phyloP scores from a whole-genome alignment of 495 filamentous ascomycete species.

The Daldinia loculata region DNA sequence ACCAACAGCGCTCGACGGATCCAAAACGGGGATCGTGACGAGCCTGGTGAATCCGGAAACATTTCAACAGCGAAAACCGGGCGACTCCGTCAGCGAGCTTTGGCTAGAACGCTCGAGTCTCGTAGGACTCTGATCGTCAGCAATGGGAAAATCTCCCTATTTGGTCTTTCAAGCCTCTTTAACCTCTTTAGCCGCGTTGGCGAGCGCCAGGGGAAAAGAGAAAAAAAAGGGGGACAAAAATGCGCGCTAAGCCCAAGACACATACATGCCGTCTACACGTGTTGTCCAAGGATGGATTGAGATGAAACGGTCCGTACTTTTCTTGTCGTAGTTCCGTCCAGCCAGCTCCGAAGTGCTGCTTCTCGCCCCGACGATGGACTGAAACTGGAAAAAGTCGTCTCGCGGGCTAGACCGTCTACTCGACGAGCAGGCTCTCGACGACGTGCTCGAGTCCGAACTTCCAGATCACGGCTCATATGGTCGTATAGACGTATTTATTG shows the following conservation, averaged over 20 bases:
- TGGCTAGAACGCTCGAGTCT: constrained; percentile 23
- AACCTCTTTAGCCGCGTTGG: constrained; percentile 48
- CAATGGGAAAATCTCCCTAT: constrained; percentile 20
- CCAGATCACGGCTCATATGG: background rate
- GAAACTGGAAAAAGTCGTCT: background rate
- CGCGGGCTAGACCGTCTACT: constrained; percentile 22
- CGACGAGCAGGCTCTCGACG: constrained; percentile 14
- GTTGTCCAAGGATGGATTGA: constrained; percentile 18
- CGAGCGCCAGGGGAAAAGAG: constrained; percentile 26
- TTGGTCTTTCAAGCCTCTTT: constrained; percentile 34
- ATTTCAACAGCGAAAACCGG: constrained; percentile 22
- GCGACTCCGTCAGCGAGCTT: constrained; percentile 21
- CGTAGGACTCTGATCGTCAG: constrained; percentile 16
- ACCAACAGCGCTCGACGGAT: background rate
- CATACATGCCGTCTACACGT: constrained; percentile 18
- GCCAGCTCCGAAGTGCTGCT: constrained; percentile 7
- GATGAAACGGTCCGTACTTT: constrained; percentile 21
- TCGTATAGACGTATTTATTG: constrained; percentile 6
- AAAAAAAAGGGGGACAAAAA: background rate
- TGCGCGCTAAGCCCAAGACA: constrained; percentile 23
- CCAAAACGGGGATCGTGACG: constrained; percentile 8
- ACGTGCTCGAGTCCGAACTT: background rate
- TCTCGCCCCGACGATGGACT: constrained; percentile 2
- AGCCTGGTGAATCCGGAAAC: constrained; percentile 22
- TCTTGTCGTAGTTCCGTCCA: constrained; percentile 27